A percentile compares a stretch with the other conserved stretches of the same genome.
Conservation (phyloP, 2,329 filamentous ascomycete species). For the Epichloe gansuensis region DNA sequence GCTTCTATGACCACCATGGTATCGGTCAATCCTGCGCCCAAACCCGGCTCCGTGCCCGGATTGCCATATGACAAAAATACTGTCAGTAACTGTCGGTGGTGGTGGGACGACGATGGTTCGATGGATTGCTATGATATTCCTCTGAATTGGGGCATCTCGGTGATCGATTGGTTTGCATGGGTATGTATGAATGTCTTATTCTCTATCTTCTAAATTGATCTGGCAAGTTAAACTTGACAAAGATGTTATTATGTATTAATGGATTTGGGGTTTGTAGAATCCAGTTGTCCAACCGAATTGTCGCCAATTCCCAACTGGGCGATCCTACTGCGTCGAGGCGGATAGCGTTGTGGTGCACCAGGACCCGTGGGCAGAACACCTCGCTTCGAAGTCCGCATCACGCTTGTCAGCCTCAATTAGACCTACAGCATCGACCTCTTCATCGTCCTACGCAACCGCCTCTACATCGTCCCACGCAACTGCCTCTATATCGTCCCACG, state of each 20-base stretch:
- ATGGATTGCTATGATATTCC: neutral
- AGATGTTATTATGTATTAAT: too few species aligned
- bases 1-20: too few species aligned
- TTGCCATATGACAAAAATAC: neutral
- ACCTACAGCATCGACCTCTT: neutral
- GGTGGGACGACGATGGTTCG: neutral
- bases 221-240: too few species aligned
- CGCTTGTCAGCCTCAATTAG: too few species aligned
- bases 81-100: neutral
- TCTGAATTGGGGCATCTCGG: neutral
- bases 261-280: neutral
- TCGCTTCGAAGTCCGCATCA: too few species aligned
- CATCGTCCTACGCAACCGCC: neutral
- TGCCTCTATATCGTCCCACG: neutral
- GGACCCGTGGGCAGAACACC: too few species aligned
- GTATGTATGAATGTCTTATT: neutral
- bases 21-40: too few species aligned
- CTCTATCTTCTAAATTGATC: too few species aligned
- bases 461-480: neutral
- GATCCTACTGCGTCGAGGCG: neutral
- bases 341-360: neutral
- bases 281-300: neutral
- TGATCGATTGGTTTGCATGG: neutral
- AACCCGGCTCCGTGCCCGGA: neutral
- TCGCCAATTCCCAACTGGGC: neutral